Evolutionary conservation across 108 stramenopile species (phyloP).

Genomic region (Cyclotella baltica): DNA sequence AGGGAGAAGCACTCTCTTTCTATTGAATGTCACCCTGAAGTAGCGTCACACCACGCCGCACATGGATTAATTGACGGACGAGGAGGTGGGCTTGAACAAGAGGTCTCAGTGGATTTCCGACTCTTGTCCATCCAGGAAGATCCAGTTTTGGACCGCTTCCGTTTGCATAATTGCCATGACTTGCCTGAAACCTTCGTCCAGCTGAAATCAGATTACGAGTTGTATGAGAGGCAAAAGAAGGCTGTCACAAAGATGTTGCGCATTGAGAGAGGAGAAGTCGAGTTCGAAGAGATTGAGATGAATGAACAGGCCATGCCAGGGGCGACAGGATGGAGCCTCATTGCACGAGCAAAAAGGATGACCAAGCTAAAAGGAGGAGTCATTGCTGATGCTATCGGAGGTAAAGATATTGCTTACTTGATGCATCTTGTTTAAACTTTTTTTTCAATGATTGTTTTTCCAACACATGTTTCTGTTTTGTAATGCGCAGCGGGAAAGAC

Average conservation of each 20-base stretch:
- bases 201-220: slow-evolving; percentile 40
- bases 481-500: slow-evolving; percentile 67
- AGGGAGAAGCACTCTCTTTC: slow-evolving; percentile 29
- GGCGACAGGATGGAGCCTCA: slow-evolving; percentile 63
- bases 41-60: slow-evolving; percentile 74
- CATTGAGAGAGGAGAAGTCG: slow-evolving; percentile 60
- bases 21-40: slow-evolving; percentile 60
- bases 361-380: slow-evolving; percentile 71
- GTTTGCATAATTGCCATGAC: slow-evolving; percentile 57
- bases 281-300: slow-evolving; percentile 72
- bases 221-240: slow-evolving; percentile 76
- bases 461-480: not conserved
- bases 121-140: slow-evolving; percentile 62
- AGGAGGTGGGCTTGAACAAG: slow-evolving; percentile 35
- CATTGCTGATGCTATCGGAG: slow-evolving; percentile 82
- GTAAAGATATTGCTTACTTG: not conserved
- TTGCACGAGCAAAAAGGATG: slow-evolving; percentile 59
- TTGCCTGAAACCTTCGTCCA: slow-evolving; percentile 44
- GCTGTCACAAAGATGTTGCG: slow-evolving; percentile 70
- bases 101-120: slow-evolving; percentile 53
- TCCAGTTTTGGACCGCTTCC: slow-evolving; percentile 59
- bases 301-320: slow-evolving; percentile 71
- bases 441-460: not conserved
- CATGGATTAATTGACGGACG: slow-evolving; percentile 56
- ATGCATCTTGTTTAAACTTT: not conserved